Base-by-base conservation (phyloP, 2,329 filamentous ascomycete genomes). In the Aspergillus carbonarius region DNA sequence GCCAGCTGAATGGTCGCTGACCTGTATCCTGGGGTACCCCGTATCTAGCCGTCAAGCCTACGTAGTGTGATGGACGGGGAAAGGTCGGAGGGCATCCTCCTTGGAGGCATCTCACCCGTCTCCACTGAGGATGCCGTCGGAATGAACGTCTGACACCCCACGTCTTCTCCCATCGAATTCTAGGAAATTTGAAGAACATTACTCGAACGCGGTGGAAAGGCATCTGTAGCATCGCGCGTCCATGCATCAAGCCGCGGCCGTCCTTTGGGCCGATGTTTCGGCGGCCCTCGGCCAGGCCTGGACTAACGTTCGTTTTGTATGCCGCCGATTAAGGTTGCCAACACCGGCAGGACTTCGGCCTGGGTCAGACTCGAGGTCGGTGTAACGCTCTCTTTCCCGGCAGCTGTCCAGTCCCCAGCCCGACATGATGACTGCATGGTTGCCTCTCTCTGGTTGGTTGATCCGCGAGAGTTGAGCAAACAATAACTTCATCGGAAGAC, bases 391-490 rank as follows among this genome's bases (percentile, higher is more conserved):
- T 30, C 46, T 25, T 20, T 46, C 40, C 35, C 46, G 44, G 46
- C 35, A 34, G 39, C 49, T 30, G 23, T 37, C 39, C 50, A 35
- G n/a, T 60, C 51, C 46, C 30, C n/a, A 17, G 8, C 8, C 39
- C 46, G 44, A 52, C 37, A 47, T 55, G 46, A 55, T 42, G 49
- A 53, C 48, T 57, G 55, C 55, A 57, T 32, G 25, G 5, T 39
- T 17, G 17, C 27, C 32, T 6, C 27, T 13, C 32, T n/a, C 37
- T 25, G 44, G 37, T 20, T 55, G 30, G 35, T 18, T 48, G 34
- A 50, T 48, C 23, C 27, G 25, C 27, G 20, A 7, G 17, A 6
- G 12, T 54, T 30, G 23, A 40, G 27, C 35, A 42, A 42, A 42
- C 20, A 25, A 39, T 32, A 20, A 17, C 35, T 42, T 54, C 25